Percentiles rank a stretch among this genome's conserved stretches.
Conservation (phyloP, 495 filamentous ascomycete genomes). For the Penicillium chermesinum region DNA sequence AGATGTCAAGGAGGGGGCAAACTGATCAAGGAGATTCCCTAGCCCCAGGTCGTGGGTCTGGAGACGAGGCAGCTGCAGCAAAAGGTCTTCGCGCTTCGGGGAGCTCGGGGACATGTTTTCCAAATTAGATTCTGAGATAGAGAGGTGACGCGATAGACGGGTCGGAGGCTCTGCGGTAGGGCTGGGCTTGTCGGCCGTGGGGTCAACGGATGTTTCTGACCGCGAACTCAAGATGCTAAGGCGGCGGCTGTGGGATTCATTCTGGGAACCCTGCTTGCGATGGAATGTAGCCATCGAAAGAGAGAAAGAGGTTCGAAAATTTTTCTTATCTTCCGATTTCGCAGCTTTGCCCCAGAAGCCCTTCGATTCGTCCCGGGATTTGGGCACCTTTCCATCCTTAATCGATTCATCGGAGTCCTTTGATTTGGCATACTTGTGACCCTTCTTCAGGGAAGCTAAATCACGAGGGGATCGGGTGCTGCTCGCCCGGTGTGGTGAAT, state of each 20-base stretch:
- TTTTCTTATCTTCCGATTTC: background rate
- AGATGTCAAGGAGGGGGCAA: background rate
- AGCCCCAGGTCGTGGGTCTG: constrained; percentile 25
- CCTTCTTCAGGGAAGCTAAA: background rate
- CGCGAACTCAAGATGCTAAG: constrained; percentile 8
- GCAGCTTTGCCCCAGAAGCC: background rate
- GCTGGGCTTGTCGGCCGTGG: constrained; percentile 2
- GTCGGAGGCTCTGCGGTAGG: constrained; percentile 1
- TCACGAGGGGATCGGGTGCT: background rate
- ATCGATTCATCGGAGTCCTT: constrained; percentile 3
- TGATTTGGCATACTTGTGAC: constrained; percentile 5
- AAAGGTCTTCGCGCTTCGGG: constrained; percentile 22
- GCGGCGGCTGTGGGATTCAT: background rate
- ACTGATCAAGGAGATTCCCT: constrained; percentile 8
- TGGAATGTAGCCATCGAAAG: constrained; percentile 13
- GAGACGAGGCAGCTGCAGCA: constrained; percentile 33
- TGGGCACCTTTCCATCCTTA: background rate
- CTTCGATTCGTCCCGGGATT: constrained; percentile 1
- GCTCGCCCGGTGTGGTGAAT: background rate
- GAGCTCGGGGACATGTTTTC: constrained; percentile 2
- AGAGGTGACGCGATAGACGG: constrained; percentile 9
- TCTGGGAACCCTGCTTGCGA: constrained; percentile 2
- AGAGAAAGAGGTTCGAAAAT: constrained; percentile 14
- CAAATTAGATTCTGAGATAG: constrained; percentile 10
- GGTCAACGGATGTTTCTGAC: constrained; percentile 14